Evolutionary conservation across 371 early-diverging fungal species (phyloP), one percentile per base, ranked within the genome.

Genomic region (Lichtheimia hyalospora): DNA sequence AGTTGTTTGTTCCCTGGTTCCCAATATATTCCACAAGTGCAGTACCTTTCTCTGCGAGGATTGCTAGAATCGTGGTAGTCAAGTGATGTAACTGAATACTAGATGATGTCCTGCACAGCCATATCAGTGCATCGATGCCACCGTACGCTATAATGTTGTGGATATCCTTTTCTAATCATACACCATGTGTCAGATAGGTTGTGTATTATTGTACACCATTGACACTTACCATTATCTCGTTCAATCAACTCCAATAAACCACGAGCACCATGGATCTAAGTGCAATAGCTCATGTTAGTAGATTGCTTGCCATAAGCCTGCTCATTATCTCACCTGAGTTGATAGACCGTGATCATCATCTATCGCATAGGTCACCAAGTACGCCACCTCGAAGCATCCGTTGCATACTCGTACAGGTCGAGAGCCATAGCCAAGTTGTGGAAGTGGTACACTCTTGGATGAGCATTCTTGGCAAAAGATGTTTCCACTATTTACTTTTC

Each of bases 381-480:
- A 87, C 0, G 85, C 84, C 21, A 87, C 81, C 56, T 84, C 84
- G 54, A 87, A 82, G 60, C 87, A 87, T 27, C 75, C 73, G 50
- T 77, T 82, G 58, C 87, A 87, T 8, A 87, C 85, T 23, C 87
- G 67, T 18, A 81, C 84, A 3, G 87, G 82, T 56, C 75, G 80
- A 12, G 80, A 73, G 27, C 75, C 81, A 50, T 85, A 84, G 6
- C 87, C 87, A 18, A 87, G 62, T 54, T 85, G 87, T 20, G 87
- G 85, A 21, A 87, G 65, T 20, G 84, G 80, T 25, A 84, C 79
- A 54, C 70, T 84, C 34, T 77, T 68, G 15, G 79, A 70, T 52
- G 85, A 81, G 57, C 84, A 84, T 12, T 84, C 84, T 48, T 87
- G 81, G 52, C 87, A 87, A 56, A 84, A 80, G 44, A 87, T 83